Evolutionary conservation across 768 basidiomycete genomes (phyloP).

Genomic region (Mycena capillaripes): DNA sequence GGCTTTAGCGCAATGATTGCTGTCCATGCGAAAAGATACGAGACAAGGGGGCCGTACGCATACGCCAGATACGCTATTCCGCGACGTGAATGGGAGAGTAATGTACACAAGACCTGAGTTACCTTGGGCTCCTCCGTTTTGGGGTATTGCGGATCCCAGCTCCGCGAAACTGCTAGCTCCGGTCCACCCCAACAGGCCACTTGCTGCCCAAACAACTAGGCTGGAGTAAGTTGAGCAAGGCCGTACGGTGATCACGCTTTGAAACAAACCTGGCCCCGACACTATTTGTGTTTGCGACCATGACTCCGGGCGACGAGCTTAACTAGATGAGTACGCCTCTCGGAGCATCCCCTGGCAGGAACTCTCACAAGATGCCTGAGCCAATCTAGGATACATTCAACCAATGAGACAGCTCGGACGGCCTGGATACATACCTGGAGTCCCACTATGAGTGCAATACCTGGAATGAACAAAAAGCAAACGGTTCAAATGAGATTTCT

Average conservation of each 20-base stretch:
- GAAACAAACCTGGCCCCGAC: slow-evolving; percentile 72
- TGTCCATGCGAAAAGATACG: slow-evolving; percentile 96
- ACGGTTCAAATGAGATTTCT: slow-evolving; percentile 4
- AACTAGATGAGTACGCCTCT: neutral
- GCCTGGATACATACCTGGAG: slow-evolving; percentile 67
- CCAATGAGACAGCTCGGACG: neutral
- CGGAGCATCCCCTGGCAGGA: neutral
- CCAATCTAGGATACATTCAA: slow-evolving; percentile 69
- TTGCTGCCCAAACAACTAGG: slow-evolving; percentile 85
- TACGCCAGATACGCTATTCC: slow-evolving; percentile 84
- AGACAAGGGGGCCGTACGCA: slow-evolving; percentile 87
- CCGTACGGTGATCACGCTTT: neutral
- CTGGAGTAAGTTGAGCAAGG: slow-evolving; percentile 51
- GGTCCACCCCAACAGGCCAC: slow-evolving; percentile 93
- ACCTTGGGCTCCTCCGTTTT: slow-evolving; percentile 75
- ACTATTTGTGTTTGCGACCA: slow-evolving; percentile 89
- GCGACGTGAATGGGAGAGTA: neutral
- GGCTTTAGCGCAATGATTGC: slow-evolving; percentile 92
- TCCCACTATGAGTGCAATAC: slow-evolving; percentile 89
- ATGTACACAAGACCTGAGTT: neutral
- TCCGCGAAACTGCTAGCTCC: slow-evolving; percentile 96
- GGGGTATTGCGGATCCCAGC: slow-evolving; percentile 89
- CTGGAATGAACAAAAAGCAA: slow-evolving; percentile 51
- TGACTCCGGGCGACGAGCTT: slow-evolving; percentile 93
- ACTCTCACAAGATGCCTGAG: slow-evolving; percentile 90